Conservation (phyloP, 805 yeast genomes). For the Kluyveromyces starmeri region DNA sequence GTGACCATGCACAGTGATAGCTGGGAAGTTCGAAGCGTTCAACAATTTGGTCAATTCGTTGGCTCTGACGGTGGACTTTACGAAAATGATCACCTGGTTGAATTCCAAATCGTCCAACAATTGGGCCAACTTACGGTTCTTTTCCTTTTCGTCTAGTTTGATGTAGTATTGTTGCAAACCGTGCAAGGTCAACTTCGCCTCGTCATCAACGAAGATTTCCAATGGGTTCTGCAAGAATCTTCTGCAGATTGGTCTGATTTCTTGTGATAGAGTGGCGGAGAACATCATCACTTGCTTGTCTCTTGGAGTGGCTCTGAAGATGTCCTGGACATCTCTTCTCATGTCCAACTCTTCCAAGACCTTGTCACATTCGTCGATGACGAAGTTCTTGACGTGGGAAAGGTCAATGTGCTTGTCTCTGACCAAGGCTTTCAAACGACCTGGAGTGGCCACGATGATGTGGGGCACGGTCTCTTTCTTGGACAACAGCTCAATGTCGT, state of each 20-base stretch:
- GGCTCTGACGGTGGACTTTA: constrained; percentile 85
- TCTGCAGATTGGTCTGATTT: constrained; percentile 93
- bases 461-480: constrained; percentile 94
- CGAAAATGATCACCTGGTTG: constrained; percentile 96
- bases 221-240: constrained; percentile 97
- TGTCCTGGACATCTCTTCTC: constrained; percentile 98
- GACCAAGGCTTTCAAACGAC: constrained; percentile 90
- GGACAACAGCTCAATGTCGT: constrained; percentile 81
- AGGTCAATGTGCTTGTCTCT: constrained; percentile 84
- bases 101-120: constrained; percentile 89
- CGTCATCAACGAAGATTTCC: constrained; percentile 96
- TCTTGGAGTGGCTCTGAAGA: constrained; percentile 94
- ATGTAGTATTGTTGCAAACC: constrained; percentile 96
- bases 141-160: constrained; percentile 82
- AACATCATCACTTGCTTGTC: constrained; percentile 99
- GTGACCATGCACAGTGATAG: constrained; percentile 92
- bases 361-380: constrained; percentile 97
- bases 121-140: constrained; percentile 87
- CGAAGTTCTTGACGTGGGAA: constrained; percentile 85
- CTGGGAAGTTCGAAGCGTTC: constrained; percentile 91
- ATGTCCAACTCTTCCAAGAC: constrained; percentile 84
- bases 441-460: constrained; percentile 96
- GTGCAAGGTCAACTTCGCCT: constrained; percentile 92
- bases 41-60: constrained; percentile 81
- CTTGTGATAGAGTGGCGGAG: constrained; percentile 90